A percentile compares a stretch with the other conserved stretches of the same genome.
Evolutionary conservation across 2,329 filamentous ascomycete genomes (phyloP).

Genomic region (Exutisphaerella laricina): DNA sequence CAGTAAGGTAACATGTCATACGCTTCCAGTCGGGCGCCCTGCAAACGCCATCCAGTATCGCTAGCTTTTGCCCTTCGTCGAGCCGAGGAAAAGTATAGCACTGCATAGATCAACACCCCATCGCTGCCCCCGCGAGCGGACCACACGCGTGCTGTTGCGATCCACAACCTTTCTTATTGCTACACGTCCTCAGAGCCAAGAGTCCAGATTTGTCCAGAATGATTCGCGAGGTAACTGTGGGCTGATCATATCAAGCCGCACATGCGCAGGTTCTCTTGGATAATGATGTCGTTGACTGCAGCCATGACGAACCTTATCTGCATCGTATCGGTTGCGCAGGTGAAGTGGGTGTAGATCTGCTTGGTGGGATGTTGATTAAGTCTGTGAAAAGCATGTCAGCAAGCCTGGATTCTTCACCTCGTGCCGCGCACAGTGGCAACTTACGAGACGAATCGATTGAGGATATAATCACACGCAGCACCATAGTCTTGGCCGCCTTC

Average conservation of each 20-base stretch:
- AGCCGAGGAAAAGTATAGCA: background rate
- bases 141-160: slow-evolving; percentile 11
- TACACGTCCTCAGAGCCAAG: slow-evolving; percentile 8
- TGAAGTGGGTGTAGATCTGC: slow-evolving; percentile 99
- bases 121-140: background rate
- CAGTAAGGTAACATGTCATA: background rate
- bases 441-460: slow-evolving; percentile 81
- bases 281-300: slow-evolving; percentile 99
- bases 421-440: too few relatives aligned
- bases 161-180: slow-evolving; percentile 8
- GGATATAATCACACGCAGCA: slow-evolving; percentile 95
- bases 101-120: background rate
- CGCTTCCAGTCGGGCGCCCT: background rate
- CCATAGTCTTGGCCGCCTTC: slow-evolving; percentile 95
- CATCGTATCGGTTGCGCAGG: slow-evolving; percentile 95
- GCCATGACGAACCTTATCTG: slow-evolving; percentile 99
- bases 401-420: too few relatives aligned
- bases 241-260: slow-evolving; percentile 80
- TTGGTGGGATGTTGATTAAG: slow-evolving; percentile 99
- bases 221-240: background rate
- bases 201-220: slow-evolving; percentile 3
- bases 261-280: slow-evolving; percentile 96
- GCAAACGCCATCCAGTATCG: slow-evolving; percentile 9
- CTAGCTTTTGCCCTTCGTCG: slow-evolving; percentile 6
- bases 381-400: slow-evolving; percentile 25